Conservation (phyloP, 169 alveolate genomes). For the Cryptosporidium ubiquitum region DNA sequence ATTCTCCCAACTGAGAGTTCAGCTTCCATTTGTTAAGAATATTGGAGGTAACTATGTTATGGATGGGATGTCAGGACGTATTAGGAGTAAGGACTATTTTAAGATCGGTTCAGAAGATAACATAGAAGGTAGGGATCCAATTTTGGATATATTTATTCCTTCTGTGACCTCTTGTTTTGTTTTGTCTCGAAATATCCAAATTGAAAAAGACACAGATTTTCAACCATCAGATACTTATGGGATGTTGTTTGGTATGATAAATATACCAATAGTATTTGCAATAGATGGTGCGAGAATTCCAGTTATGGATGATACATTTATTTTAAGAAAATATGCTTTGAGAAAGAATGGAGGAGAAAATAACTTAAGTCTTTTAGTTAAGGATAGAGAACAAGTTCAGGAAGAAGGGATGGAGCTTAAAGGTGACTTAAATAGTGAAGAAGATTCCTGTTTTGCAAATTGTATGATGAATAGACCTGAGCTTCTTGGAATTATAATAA, state of each 20-base stretch:
- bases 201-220: neutral
- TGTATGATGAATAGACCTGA: conserved; percentile 27
- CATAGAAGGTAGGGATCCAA: conserved; percentile 6
- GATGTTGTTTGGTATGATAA: conserved; percentile 33
- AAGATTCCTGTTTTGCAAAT: conserved; percentile 19
- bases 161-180: conserved; percentile 40
- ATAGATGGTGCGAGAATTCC: conserved; percentile 69
- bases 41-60: conserved; percentile 37
- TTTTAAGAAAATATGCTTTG: conserved; percentile 24
- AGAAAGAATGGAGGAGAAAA: neutral
- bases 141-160: conserved; percentile 56
- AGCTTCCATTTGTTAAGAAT: conserved; percentile 43
- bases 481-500: conserved; percentile 9
- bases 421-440: neutral
- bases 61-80: neutral
- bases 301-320: conserved; percentile 48
- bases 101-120: conserved; percentile 4
- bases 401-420: conserved; percentile 1
- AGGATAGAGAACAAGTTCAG: neutral
- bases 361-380: neutral
- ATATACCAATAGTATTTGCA: conserved; percentile 54
- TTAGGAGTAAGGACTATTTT: neutral
- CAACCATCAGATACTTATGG: neutral
- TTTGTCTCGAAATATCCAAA: neutral
- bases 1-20: conserved; percentile 49